Percentiles rank a stretch among this genome's conserved stretches.
Evolutionary conservation across 805 yeast species (phyloP).

Genomic region (Candida ipomoeae): DNA sequence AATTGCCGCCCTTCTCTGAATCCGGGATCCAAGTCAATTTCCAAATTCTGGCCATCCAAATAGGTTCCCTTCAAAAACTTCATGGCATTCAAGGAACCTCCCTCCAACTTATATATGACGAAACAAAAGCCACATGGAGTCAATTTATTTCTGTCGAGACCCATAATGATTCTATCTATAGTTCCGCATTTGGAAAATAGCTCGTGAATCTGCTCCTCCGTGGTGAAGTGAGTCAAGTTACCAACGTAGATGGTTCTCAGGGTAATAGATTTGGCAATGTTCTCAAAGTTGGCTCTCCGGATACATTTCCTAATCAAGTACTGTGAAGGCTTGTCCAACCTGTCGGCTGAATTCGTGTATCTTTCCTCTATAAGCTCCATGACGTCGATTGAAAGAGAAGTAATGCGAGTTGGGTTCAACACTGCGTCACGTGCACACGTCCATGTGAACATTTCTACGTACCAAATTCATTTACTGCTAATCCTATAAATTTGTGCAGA

Average conservation of each 20-base stretch:
- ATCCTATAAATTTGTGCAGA: not conserved
- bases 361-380: conserved; percentile 41
- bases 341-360: conserved; percentile 59
- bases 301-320: conserved; percentile 67
- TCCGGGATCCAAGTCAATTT: conserved; percentile 93
- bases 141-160: conserved; percentile 80
- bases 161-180: conserved; percentile 84
- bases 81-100: conserved; percentile 76
- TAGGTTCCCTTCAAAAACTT: conserved; percentile 78
- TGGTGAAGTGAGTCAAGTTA: conserved; percentile 80
- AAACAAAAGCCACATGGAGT: conserved; percentile 98
- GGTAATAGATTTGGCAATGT: conserved; percentile 59
- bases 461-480: not conserved
- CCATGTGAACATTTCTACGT: not conserved
- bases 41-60: conserved; percentile 75
- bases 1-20: conserved; percentile 93
- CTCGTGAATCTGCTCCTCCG: conserved; percentile 92
- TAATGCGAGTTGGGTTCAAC: not conserved
- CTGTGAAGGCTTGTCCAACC: conserved; percentile 69
- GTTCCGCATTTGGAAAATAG: conserved; percentile 79
- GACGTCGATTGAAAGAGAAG: not conserved
- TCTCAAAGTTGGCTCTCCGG: conserved; percentile 48
- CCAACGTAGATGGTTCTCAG: conserved; percentile 88
- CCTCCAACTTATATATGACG: conserved; percentile 65
- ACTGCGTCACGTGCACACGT: not conserved